Conservation (phyloP, 208 protist genomes). For the Leishmania martiniquensis region DNA sequence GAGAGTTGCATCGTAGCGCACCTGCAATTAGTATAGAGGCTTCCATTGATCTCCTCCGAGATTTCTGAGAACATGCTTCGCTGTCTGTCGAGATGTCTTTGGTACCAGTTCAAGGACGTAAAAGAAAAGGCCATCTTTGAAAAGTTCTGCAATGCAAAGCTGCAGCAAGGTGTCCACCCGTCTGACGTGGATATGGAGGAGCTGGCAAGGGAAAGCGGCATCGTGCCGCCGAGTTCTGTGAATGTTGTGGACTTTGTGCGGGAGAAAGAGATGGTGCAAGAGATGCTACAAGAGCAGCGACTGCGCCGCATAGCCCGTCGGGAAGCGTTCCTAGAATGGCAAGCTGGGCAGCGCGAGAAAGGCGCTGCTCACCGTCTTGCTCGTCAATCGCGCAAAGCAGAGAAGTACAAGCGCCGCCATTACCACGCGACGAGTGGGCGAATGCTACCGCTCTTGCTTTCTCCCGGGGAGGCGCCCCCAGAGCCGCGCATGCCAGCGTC, state of each 20-base stretch:
- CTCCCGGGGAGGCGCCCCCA: not conserved
- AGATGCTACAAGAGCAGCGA: constrained; percentile 62
- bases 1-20: not conserved
- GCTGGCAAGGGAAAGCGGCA: constrained; percentile 41
- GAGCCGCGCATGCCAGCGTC: not conserved
- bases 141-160: constrained; percentile 20
- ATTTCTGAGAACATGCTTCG: constrained; percentile 16
- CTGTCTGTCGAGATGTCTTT: constrained; percentile 10
- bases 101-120: constrained; percentile 33
- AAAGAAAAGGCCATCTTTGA: constrained; percentile 30
- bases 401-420: constrained; percentile 79
- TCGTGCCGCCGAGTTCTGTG: constrained; percentile 25
- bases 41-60: not conserved
- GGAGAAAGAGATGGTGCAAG: constrained; percentile 45
- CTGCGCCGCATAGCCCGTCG: constrained; percentile 58
- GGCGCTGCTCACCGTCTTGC: constrained; percentile 77
- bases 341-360: constrained; percentile 86
- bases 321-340: constrained; percentile 85
- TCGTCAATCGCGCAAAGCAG: constrained; percentile 62
- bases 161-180: constrained; percentile 32
- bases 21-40: not conserved
- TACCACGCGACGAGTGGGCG: constrained; percentile 67
- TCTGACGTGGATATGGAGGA: constrained; percentile 48
- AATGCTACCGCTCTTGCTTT: constrained; percentile 50
- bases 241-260: constrained; percentile 28